Conservation (phyloP, 495 filamentous ascomycete genomes). For the Penicillium salamii region DNA sequence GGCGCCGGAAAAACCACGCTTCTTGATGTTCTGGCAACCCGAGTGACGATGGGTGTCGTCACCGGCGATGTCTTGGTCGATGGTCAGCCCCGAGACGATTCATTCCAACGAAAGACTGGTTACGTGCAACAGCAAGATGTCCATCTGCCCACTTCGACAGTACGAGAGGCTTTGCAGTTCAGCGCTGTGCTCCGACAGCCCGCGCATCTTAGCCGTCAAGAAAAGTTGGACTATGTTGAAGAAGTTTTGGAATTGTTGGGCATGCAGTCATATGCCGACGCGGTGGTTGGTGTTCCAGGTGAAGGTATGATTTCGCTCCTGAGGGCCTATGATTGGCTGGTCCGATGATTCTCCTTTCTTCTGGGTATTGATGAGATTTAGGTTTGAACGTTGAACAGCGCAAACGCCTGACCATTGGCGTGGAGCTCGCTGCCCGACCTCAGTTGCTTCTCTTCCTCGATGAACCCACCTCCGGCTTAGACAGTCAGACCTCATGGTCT, state of each 20-base stretch:
- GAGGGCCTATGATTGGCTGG: no score
- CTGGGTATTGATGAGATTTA: no score
- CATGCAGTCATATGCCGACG: neutral
- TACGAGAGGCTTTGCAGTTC: neutral
- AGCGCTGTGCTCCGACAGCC: neutral
- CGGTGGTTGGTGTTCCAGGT: neutral
- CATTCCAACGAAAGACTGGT: neutral
- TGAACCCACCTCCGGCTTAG: neutral
- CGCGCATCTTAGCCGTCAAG: neutral
- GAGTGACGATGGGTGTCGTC: neutral
- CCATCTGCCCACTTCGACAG: neutral
- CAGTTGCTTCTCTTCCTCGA: neutral
- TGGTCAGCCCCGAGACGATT: neutral
- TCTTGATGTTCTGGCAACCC: neutral
- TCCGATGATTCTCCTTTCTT: no score
- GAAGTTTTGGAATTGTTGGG: neutral
- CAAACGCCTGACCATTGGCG: neutral
- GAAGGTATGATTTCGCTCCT: no score
- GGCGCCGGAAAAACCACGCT: neutral
- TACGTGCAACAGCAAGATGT: neutral
- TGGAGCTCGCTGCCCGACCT: neutral
- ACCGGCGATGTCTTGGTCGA: neutral
- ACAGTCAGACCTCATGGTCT: neutral
- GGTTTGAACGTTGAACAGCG: neutral
- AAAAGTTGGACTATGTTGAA: neutral